Evolutionary conservation across 768 basidiomycete species (phyloP), one percentile per base, ranked within the genome.

Genomic region (Rhizopogon roseolus): DNA sequence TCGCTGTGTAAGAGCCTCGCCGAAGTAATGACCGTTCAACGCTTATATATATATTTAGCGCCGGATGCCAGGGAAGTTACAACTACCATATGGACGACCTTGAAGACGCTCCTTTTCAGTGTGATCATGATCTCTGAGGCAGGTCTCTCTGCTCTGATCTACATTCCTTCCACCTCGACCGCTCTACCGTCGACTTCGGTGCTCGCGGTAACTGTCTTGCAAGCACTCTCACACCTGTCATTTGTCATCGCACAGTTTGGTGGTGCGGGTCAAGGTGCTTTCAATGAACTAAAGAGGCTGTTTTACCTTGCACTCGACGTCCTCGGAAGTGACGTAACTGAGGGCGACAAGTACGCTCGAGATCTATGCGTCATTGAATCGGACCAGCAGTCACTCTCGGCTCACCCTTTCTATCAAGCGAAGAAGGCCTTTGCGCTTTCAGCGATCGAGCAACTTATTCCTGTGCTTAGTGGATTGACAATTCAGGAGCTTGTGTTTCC

Each of bases 171-270:
- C 16, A 54, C 62, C 2, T 59, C 61, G 36, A 71, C 63, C 34
- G 34, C 22, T 19, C 45, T 25, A 19, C 61, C 59, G 43, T 70
- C 72, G 3, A 76, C 81, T 7, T 69, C 76, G 6, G 57, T 75
- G 4, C 72, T 92, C 9, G 83, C 88, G 2, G 68, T 79, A 5
- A 66, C 74, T 13, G 73, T 78, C 5, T 68, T 93, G 0, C 74
- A 76, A 27, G 80, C 79, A 0, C 75, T 93, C 10, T 82, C 80
- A 10, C 78, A 83, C 62, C 73, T 92, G 17, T 82, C 90, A 2
- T 90, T 90, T 61, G 79, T 93, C 45, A 81, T 93, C 7, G 81
- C 85, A 8, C 82, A 87, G 60, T 92, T 93, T 58, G 92, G 92
- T 2, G 88, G 89, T 7, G 67, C 72, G 0, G 73, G 72, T 14